phyloP scores from a whole-genome alignment of 192 early-diverging fungal species.

The Podila epicladia region DNA sequence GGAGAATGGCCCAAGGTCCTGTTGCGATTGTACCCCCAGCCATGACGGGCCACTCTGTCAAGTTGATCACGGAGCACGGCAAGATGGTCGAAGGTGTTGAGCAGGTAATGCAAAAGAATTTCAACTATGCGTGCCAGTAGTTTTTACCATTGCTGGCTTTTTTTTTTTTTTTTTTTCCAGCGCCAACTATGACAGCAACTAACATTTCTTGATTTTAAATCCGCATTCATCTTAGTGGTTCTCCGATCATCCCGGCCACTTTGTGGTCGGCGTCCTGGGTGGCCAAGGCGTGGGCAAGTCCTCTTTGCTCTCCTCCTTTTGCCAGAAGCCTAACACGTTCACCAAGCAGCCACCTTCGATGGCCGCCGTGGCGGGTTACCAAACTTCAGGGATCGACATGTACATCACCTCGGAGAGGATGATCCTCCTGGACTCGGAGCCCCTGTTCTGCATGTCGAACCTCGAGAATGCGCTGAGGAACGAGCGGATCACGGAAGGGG shows the following conservation, averaged over 20 bases:
- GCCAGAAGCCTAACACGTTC: slow-evolving; percentile 43
- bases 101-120: slow-evolving; percentile 21
- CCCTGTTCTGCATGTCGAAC: slow-evolving; percentile 58
- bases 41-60: slow-evolving; percentile 28
- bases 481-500: slow-evolving; percentile 43
- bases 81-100: slow-evolving; percentile 35
- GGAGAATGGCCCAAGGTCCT: slow-evolving; percentile 20
- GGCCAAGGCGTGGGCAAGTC: slow-evolving; percentile 75
- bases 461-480: slow-evolving; percentile 54
- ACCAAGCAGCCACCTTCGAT: slow-evolving; percentile 44
- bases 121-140: no score
- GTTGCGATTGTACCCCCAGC: slow-evolving; percentile 19
- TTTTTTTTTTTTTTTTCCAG: background rate
- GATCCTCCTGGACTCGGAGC: slow-evolving; percentile 70
- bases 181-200: background rate
- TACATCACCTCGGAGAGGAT: slow-evolving; percentile 71
- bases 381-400: slow-evolving; percentile 70
- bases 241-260: slow-evolving; percentile 72
- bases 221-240: slow-evolving; percentile 35
- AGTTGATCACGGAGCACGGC: slow-evolving; percentile 33
- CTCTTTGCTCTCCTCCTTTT: slow-evolving; percentile 65
- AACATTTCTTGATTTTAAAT: background rate
- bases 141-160: no score
- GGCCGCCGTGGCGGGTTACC: slow-evolving; percentile 49
- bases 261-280: slow-evolving; percentile 73